Evolutionary conservation across 768 basidiomycete species (phyloP), one percentile per base, ranked within the genome.

Genomic region (Boletus pseudo-olivaceus): DNA sequence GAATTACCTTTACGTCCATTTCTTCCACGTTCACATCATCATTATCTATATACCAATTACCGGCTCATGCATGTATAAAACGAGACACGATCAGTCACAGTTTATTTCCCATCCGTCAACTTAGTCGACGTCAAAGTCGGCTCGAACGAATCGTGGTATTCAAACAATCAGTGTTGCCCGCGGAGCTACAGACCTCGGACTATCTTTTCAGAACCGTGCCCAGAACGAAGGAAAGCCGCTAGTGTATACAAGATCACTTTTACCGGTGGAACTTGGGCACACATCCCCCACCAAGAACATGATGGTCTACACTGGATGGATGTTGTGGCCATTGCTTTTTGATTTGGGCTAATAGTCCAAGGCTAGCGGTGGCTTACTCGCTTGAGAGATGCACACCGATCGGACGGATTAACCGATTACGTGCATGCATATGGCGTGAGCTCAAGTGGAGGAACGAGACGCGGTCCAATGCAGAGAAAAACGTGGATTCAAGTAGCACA

Each of bases 1-100:
- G 14, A 30, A 15, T 7, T 29, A n/a, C 15, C 10, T 44, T 12
- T 23, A 23, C 4, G 5, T 23, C 49, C 29, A 20, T 29, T 29
- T 33, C 11, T 29, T 33, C 11, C 30, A 15, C 7, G 20, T 50
- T 19, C 37, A 32, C 53, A 59, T 32, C 7, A 42, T 59, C 26
- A 53, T 59, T 26, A 29, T 14, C 0, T 26, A 19, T 49, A 23
- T 38, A 41, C 14, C 51, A 54, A 50, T 63, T 26, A 46, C 23
- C 23, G 19, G 45, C 17, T 35, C 51, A 52, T n/a, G 40, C 32
- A 47, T 57, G 57, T 65, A 65, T 32, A 53, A 56, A 55, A 59
- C 30, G 26, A 47, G 47, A 48, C 38, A 42, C 20, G 42, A 49
- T 23, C 23, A 33, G 9, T 15, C 32, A 33, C 14, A 34, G 5